phyloP scores from a whole-genome alignment of 257 asterid species.

The Leptodermis oblonga region DNA sequence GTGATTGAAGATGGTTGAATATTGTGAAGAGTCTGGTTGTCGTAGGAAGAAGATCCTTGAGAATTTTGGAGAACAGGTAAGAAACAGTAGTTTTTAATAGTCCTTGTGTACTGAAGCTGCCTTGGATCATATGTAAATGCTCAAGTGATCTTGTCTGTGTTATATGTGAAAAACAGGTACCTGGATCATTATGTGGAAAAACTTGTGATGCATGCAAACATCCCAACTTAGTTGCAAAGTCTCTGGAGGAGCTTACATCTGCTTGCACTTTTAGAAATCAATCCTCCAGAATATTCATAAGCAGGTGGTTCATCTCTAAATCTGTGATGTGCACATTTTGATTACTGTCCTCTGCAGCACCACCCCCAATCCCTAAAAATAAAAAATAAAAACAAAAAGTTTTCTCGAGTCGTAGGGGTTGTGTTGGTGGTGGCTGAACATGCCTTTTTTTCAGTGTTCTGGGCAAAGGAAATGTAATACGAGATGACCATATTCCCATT shows the following conservation, averaged over 20 bases:
- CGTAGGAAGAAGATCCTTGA: slow-evolving; percentile 92
- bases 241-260: slow-evolving; percentile 64
- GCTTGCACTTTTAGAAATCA: slow-evolving; percentile 48
- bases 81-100: slow-evolving; percentile 6
- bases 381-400: not conserved
- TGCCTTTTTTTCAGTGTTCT: not conserved
- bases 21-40: slow-evolving; percentile 76
- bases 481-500: not conserved
- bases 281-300: slow-evolving; percentile 66
- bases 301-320: slow-evolving; percentile 46
- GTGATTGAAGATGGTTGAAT: slow-evolving; percentile 70
- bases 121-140: slow-evolving; percentile 16
- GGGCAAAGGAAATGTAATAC: not conserved
- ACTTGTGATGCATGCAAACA: slow-evolving; percentile 87
- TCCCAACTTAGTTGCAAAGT: slow-evolving; percentile 62
- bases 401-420: not conserved
- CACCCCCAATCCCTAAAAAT: not conserved
- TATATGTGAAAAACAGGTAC: slow-evolving; percentile 50
- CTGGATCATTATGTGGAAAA: slow-evolving; percentile 61
- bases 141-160: slow-evolving; percentile 16
- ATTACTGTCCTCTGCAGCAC: not conserved
- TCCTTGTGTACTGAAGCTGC: slow-evolving; percentile 16
- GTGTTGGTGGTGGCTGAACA: not conserved
- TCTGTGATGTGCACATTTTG: not conserved
- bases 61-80: slow-evolving; percentile 88